Evolutionary conservation across 1,139 yeast species (phyloP).

Genomic region (Hyphopichia pseudoburtonii): DNA sequence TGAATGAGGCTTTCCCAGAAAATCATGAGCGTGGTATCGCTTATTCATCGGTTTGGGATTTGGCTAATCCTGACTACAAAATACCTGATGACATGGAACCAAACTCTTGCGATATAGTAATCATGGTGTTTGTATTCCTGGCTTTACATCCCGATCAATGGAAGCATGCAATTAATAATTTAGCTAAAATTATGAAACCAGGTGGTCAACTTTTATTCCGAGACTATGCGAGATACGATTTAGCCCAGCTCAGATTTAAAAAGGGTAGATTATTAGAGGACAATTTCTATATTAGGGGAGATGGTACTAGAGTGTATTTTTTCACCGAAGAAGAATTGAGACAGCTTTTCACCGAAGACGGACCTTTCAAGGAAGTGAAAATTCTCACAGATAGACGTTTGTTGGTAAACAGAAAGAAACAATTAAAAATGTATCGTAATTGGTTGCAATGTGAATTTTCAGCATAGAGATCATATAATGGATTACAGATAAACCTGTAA

Average conservation of each 20-base stretch:
- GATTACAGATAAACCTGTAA: too few species aligned
- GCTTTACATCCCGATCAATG: constrained; percentile 94
- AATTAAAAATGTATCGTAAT: constrained; percentile 91
- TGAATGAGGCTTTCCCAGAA: constrained; percentile 56
- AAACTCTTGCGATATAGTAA: constrained; percentile 83
- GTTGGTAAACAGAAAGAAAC: constrained; percentile 87
- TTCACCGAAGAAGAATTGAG: constrained; percentile 91
- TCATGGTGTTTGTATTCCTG: constrained; percentile 90
- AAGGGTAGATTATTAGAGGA: constrained; percentile 85
- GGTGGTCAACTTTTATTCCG: constrained; percentile 89
- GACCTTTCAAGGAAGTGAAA: constrained; percentile 62
- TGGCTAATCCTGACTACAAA: constrained; percentile 70
- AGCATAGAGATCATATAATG: too few species aligned
- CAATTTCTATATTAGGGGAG: constrained; percentile 94
- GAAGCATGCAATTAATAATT: constrained; percentile 72
- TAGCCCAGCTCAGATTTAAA: constrained; percentile 93
- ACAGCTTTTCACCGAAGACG: constrained; percentile 63
- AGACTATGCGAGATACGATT: constrained; percentile 93
- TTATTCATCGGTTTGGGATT: constrained; percentile 92
- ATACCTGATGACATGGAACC: constrained; percentile 86
- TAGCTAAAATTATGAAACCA: constrained; percentile 76
- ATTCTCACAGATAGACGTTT: constrained; percentile 90
- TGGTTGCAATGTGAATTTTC: constrained; percentile 94
- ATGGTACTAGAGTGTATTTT: constrained; percentile 95
- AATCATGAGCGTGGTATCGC: constrained; percentile 54